Conservation (phyloP, 768 basidiomycete genomes). For the Tulasnella sp. region DNA sequence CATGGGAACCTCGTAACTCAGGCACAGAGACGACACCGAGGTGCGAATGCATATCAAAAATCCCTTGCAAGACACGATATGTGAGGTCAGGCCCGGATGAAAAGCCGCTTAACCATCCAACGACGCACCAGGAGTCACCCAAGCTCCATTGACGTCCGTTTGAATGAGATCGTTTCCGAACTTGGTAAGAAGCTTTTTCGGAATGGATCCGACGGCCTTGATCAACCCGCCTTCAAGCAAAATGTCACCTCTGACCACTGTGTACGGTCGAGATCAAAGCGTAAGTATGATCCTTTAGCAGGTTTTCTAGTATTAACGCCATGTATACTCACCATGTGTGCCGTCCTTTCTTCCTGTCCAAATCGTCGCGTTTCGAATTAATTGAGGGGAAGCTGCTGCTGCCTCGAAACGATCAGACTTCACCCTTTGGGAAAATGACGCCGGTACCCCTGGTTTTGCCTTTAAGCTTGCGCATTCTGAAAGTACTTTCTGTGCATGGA, state of each 20-base stretch:
- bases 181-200: conserved; percentile 43
- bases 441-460: conserved; percentile 35
- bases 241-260: conserved; percentile 52
- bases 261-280: background rate
- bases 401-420: conserved; percentile 54
- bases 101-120: background rate
- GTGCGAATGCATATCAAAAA: conserved; percentile 71
- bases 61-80: too few species aligned
- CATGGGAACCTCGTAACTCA: conserved; percentile 42
- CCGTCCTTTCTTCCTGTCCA: conserved; percentile 71
- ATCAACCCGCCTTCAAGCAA: conserved; percentile 63
- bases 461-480: conserved; percentile 36
- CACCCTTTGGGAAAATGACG: conserved; percentile 34
- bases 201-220: conserved; percentile 47
- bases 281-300: background rate
- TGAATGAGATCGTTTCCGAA: conserved; percentile 51
- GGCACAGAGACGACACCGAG: conserved; percentile 58
- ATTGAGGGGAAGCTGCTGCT: conserved; percentile 48
- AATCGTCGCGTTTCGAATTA: conserved; percentile 66
- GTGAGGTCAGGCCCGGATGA: conserved; percentile 46
- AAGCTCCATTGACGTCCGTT: conserved; percentile 58
- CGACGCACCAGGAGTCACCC: conserved; percentile 54
- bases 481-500: conserved; percentile 25
- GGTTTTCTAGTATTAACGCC: background rate
- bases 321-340: conserved; percentile 19